Evolutionary conservation across 2,329 filamentous ascomycete genomes (phyloP).

Genomic region (Ophiostoma quercus): DNA sequence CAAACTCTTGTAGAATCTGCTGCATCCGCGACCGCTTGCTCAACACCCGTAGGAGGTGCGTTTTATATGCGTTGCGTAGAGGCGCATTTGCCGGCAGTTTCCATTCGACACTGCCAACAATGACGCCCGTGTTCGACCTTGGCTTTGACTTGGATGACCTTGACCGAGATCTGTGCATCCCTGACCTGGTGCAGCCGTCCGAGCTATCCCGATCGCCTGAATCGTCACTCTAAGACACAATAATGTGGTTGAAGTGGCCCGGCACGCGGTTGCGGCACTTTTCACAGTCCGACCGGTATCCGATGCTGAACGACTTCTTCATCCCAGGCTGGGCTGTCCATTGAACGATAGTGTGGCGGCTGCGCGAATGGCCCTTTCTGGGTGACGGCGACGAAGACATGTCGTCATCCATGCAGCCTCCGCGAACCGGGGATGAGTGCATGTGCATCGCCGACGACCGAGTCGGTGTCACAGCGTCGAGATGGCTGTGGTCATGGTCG

Average conservation of each 20-base stretch:
- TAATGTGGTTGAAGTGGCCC: slow-evolving; percentile 76
- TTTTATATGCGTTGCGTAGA: not conserved
- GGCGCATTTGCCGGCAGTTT: not conserved
- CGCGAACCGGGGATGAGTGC: slow-evolving; percentile 17
- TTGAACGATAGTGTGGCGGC: slow-evolving; percentile 54
- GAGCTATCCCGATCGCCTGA: not conserved
- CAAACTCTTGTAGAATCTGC: not conserved
- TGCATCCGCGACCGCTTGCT: slow-evolving; percentile 10
- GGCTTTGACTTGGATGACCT: not conserved
- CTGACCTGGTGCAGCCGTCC: not conserved
- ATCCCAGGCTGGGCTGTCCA: slow-evolving; percentile 59
- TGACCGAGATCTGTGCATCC: not conserved
- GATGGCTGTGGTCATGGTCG: slow-evolving; percentile 29
- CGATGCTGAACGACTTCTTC: slow-evolving; percentile 71
- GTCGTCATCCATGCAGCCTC: slow-evolving; percentile 29
- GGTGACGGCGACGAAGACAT: slow-evolving; percentile 46
- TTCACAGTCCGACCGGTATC: slow-evolving; percentile 70
- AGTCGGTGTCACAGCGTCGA: slow-evolving; percentile 34
- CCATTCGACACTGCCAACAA: slow-evolving; percentile 16
- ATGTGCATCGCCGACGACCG: slow-evolving; percentile 16
- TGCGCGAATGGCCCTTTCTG: slow-evolving; percentile 52
- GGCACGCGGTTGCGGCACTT: slow-evolving; percentile 70
- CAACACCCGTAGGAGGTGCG: not conserved
- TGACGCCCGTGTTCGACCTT: not conserved
- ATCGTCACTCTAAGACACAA: slow-evolving; percentile 49